A percentile compares a stretch with the other conserved stretches of the same genome.
Evolutionary conservation across 2,329 filamentous ascomycete species (phyloP).

Genomic region (Raffaelea arxii): DNA sequence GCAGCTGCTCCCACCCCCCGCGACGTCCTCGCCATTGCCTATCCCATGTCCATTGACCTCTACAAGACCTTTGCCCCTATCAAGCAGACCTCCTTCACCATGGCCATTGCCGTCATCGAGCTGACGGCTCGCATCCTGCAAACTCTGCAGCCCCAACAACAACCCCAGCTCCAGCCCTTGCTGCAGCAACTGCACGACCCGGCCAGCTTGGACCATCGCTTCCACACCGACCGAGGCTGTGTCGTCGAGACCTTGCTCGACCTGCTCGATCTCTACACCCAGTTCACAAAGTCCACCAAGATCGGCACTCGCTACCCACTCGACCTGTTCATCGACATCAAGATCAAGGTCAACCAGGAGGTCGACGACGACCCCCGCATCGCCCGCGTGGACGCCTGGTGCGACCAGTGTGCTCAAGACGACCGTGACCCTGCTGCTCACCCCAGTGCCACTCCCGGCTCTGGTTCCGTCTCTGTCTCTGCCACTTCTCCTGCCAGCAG

Average conservation of each 20-base stretch:
- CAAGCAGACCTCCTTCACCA: conserved; percentile 78
- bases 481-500: conserved; percentile 30
- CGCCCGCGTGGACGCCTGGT: conserved; percentile 55
- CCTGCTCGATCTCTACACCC: conserved; percentile 83
- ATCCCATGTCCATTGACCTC: conserved; percentile 76
- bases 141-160: too few relatives aligned
- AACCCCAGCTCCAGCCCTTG: too few relatives aligned
- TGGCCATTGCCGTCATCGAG: conserved; percentile 75
- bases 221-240: conserved; percentile 34
- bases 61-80: conserved; percentile 90
- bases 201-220: conserved; percentile 28
- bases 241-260: conserved; percentile 77
- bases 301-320: conserved; percentile 64
- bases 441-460: conserved; percentile 22
- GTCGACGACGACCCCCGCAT: conserved; percentile 51
- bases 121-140: too few relatives aligned
- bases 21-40: conserved; percentile 58
- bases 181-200: conserved; percentile 49
- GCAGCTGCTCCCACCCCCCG: conserved; percentile 36
- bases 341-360: conserved; percentile 79
- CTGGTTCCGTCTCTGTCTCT: too few relatives aligned
- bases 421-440: conserved; percentile 19
- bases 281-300: conserved; percentile 65
- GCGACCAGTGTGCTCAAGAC: conserved; percentile 38
- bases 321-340: conserved; percentile 73